A percentile compares a stretch with the other conserved stretches of the same genome.
phyloP scores from a whole-genome alignment of 2,329 filamentous ascomycete genomes.

The Dothistroma septosporum region DNA sequence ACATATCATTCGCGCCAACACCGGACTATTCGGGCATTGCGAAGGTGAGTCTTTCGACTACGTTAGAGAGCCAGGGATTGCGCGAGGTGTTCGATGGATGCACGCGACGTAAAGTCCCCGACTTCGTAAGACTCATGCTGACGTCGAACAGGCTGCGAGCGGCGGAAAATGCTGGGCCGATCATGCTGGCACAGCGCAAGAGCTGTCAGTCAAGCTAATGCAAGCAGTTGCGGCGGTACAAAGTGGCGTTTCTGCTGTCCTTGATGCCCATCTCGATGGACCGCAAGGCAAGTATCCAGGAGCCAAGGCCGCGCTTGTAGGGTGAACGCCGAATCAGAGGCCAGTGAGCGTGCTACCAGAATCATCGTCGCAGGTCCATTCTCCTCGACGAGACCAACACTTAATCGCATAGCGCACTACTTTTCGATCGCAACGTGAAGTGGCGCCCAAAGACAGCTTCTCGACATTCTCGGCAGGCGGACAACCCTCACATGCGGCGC shows the following conservation, averaged over 20 bases:
- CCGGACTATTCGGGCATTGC: slow-evolving; percentile 67
- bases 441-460: background rate
- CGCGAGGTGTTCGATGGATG: too few relatives aligned
- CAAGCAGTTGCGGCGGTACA: slow-evolving; percentile 58
- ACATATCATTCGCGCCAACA: slow-evolving; percentile 62
- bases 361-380: background rate
- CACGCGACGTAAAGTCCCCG: too few relatives aligned
- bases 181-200: slow-evolving; percentile 53
- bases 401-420: background rate
- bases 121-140: background rate
- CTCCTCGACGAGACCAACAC: background rate
- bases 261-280: slow-evolving; percentile 59
- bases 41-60: slow-evolving; percentile 33
- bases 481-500: background rate
- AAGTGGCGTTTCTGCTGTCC: slow-evolving; percentile 55
- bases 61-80: too few relatives aligned
- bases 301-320: slow-evolving; percentile 29
- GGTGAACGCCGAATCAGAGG: background rate
- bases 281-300: slow-evolving; percentile 52
- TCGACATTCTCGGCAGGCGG: background rate
- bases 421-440: background rate
- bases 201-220: slow-evolving; percentile 52
- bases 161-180: slow-evolving; percentile 61
- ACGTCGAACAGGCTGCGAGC: slow-evolving; percentile 47
- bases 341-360: background rate